Percentiles rank a stretch among this genome's conserved stretches.
Conservation (phyloP, 371 early-diverging fungal genomes). For the Mortierella sp. region DNA sequence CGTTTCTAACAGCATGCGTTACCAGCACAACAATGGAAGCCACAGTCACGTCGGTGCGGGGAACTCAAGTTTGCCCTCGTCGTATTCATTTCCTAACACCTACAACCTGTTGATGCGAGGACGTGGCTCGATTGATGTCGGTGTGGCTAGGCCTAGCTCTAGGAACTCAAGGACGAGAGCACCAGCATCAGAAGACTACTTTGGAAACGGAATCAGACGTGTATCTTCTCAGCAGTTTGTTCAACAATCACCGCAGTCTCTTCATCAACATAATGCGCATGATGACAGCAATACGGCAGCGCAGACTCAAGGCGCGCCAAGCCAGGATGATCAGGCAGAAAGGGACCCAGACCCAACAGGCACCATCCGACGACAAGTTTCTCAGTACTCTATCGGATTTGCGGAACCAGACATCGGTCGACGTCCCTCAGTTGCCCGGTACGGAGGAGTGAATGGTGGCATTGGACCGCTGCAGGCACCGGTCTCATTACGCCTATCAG, state of each 20-base stretch:
- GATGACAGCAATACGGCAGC: conserved; percentile 10
- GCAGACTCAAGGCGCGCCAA: background rate
- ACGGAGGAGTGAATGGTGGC: conserved; percentile 10
- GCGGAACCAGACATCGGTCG: conserved; percentile 13
- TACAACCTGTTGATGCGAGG: conserved; percentile 45
- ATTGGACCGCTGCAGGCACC: conserved; percentile 41
- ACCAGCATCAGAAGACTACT: conserved; percentile 26
- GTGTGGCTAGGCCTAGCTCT: conserved; percentile 20
- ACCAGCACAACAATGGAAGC: conserved; percentile 24
- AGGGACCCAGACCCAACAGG: background rate
- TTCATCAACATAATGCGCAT: conserved; percentile 6
- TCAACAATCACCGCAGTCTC: conserved; percentile 2
- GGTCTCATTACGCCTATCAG: conserved; percentile 27
- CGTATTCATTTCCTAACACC: conserved; percentile 26
- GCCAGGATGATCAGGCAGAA: background rate
- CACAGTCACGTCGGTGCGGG: conserved; percentile 15
- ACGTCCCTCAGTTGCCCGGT: conserved; percentile 17
- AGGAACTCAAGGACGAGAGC: conserved; percentile 28
- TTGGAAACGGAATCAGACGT: conserved; percentile 15
- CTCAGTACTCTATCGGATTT: conserved; percentile 20
- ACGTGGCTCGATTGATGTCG: conserved; percentile 33
- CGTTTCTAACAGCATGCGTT: conserved; percentile 1
- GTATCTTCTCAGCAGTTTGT: conserved; percentile 20
- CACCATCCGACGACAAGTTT: background rate
- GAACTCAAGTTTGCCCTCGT: background rate